Percentiles rank a stretch among this genome's conserved stretches.
Conservation (phyloP, 345 rosid species). For the Dipteronia dyeriana region DNA sequence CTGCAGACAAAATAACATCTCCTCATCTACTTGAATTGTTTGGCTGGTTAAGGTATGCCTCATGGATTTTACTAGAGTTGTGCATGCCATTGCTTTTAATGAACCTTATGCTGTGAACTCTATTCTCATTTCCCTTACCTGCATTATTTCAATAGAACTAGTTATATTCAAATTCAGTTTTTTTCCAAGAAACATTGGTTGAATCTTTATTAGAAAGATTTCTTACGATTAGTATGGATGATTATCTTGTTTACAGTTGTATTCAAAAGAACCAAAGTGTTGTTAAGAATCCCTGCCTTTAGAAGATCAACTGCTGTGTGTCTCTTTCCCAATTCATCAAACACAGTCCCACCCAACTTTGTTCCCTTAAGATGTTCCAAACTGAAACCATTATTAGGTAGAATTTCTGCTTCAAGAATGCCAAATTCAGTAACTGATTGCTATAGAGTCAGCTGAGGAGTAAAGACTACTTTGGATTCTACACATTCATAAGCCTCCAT, state of each 20-base stretch:
- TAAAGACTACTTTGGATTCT: slow-evolving; percentile 63
- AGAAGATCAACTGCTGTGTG: slow-evolving; percentile 80
- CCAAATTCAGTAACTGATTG: slow-evolving; percentile 59
- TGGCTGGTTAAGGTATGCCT: slow-evolving; percentile 51
- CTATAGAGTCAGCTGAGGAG: slow-evolving; percentile 65
- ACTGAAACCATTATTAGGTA: slow-evolving; percentile 64
- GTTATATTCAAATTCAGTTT: slow-evolving; percentile 3
- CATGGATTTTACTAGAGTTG: slow-evolving; percentile 39
- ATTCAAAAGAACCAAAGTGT: slow-evolving; percentile 55
- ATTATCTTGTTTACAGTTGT: slow-evolving; percentile 58
- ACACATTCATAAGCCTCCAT: slow-evolving; percentile 69
- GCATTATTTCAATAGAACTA: slow-evolving; percentile 13
- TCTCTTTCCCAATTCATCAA: slow-evolving; percentile 61
- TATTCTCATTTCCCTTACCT: slow-evolving; percentile 41
- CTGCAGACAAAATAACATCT: slow-evolving; percentile 71
- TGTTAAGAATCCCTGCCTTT: slow-evolving; percentile 42
- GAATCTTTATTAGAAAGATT: no score
- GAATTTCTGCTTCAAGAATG: slow-evolving; percentile 73
- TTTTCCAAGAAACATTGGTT: no score
- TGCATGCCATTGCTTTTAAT: slow-evolving; percentile 56
- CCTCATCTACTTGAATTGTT: slow-evolving; percentile 34
- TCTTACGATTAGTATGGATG: slow-evolving; percentile 41
- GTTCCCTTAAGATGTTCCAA: slow-evolving; percentile 73
- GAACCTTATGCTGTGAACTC: slow-evolving; percentile 56
- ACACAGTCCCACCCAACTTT: slow-evolving; percentile 67